Conservation (phyloP, 441 rosid species). For the Eutrema salsugineum region DNA sequence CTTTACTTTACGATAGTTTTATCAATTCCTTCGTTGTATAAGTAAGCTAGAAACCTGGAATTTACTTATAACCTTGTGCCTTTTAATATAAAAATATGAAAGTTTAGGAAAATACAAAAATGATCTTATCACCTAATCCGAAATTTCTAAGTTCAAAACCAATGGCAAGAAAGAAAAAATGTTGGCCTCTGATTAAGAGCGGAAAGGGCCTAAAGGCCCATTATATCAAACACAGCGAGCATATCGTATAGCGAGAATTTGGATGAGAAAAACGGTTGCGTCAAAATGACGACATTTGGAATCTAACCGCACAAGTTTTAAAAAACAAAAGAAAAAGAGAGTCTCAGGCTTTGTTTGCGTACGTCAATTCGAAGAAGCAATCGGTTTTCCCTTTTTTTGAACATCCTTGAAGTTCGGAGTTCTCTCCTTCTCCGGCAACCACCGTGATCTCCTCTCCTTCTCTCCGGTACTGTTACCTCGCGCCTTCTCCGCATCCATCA, state of each 20-base stretch:
- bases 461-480: neutral
- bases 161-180: too few relatives aligned
- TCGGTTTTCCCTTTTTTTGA: constrained; percentile 12
- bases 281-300: constrained; percentile 36
- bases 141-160: too few relatives aligned
- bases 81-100: too few relatives aligned
- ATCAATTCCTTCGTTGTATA: too few relatives aligned
- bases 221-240: neutral
- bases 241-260: neutral
- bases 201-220: constrained; percentile 6
- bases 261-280: constrained; percentile 27
- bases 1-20: too few relatives aligned
- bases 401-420: constrained; percentile 14
- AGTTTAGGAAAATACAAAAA: too few relatives aligned
- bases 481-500: neutral
- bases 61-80: too few relatives aligned
- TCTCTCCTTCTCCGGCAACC: constrained; percentile 8
- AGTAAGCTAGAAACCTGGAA: too few relatives aligned
- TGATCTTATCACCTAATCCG: too few relatives aligned
- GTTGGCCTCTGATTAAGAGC: neutral
- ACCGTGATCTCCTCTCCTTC: constrained; percentile 2
- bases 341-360: constrained; percentile 21
- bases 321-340: neutral
- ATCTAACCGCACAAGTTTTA: constrained; percentile 27
- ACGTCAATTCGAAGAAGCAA: constrained; percentile 32